A percentile compares a stretch with the other conserved stretches of the same genome.
Evolutionary conservation across 1,284 basidiomycete species (phyloP).

Genomic region (Ustilago curta): DNA sequence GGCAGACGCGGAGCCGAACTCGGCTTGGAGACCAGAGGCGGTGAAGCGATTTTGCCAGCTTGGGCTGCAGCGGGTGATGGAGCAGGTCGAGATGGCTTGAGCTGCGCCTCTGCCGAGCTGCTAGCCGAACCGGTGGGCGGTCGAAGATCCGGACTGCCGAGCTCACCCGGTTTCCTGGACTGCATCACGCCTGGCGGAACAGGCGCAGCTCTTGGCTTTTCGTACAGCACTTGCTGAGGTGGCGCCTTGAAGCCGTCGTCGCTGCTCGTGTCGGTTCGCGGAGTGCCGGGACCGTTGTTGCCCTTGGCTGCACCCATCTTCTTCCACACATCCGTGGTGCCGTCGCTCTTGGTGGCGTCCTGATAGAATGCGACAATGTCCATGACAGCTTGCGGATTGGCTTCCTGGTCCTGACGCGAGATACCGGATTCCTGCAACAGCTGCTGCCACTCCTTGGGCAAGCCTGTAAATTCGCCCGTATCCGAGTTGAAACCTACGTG

Average conservation of each 20-base stretch:
- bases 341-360: constrained; percentile 72
- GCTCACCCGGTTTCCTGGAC: constrained; percentile 13
- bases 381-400: constrained; percentile 97
- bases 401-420: constrained; percentile 92
- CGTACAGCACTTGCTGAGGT: constrained; percentile 37
- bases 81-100: constrained; percentile 57
- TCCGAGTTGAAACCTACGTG: constrained; percentile 99
- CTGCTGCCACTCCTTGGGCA: constrained; percentile 99
- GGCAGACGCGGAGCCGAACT: constrained; percentile 9
- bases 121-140: constrained; percentile 23
- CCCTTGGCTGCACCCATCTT: constrained; percentile 67
- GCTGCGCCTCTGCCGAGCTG: constrained; percentile 25
- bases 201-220: constrained; percentile 56
- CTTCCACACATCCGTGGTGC: constrained; percentile 68
- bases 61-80: constrained; percentile 27
- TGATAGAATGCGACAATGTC: constrained; percentile 99
- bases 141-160: constrained; percentile 32
- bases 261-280: constrained; percentile 43
- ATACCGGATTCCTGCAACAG: constrained; percentile 96
- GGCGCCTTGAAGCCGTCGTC: constrained; percentile 31
- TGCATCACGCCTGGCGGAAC: constrained; percentile 41
- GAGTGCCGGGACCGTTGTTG: constrained; percentile 32
- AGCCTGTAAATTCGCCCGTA: constrained; percentile 89
- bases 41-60: constrained; percentile 13
- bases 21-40: constrained; percentile 21